Percentiles rank a stretch among this genome's conserved stretches.
Evolutionary conservation across 257 asterid genomes (phyloP).

Genomic region (Catharanthus roseus): DNA sequence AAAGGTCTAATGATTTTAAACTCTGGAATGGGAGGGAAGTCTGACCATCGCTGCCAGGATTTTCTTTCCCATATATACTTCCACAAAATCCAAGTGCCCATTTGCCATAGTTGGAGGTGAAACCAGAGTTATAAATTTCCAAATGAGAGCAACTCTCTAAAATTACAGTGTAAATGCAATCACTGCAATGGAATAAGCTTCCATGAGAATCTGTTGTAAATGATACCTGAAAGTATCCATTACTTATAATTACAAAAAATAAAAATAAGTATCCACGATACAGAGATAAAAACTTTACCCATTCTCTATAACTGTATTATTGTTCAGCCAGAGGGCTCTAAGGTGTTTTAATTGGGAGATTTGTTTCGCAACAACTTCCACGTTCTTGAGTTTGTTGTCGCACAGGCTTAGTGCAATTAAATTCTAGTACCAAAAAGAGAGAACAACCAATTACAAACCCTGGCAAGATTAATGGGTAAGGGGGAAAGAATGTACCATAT

Average conservation of each 20-base stretch:
- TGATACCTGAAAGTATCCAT: neutral
- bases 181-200: slow-evolving; percentile 30
- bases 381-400: slow-evolving; percentile 61
- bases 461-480: slow-evolving; percentile 2
- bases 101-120: slow-evolving; percentile 63
- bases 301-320: slow-evolving; percentile 51
- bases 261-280: neutral
- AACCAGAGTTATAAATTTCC: slow-evolving; percentile 72
- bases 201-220: slow-evolving; percentile 1
- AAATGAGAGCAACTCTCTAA: slow-evolving; percentile 45
- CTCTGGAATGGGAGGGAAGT: slow-evolving; percentile 40
- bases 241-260: no score
- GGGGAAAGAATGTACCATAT: neutral
- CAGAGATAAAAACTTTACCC: slow-evolving; percentile 41
- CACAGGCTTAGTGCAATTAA: slow-evolving; percentile 77
- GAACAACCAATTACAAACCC: slow-evolving; percentile 10
- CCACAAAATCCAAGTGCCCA: slow-evolving; percentile 98
- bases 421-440: slow-evolving; percentile 35
- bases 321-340: slow-evolving; percentile 85
- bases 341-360: slow-evolving; percentile 60
- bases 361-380: slow-evolving; percentile 44
- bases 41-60: slow-evolving; percentile 45
- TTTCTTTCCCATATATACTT: slow-evolving; percentile 57
- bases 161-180: slow-evolving; percentile 46
- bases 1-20: slow-evolving; percentile 72